phyloP scores from a whole-genome alignment of 2,329 filamentous ascomycete genomes.

The Gliomastix tumulicola region DNA sequence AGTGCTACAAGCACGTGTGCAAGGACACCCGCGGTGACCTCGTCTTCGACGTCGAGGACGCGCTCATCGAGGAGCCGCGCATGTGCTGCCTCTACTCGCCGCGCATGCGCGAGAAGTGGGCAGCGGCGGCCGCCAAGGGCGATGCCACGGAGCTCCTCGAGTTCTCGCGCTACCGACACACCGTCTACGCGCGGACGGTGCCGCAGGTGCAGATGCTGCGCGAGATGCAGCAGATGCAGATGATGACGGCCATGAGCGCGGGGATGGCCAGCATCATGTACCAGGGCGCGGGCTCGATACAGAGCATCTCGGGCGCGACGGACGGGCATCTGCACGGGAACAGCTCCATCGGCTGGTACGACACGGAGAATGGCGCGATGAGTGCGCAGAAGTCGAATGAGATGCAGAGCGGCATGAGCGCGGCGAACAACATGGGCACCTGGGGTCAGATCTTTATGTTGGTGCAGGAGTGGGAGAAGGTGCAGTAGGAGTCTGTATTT shows the following conservation, averaged over 20 bases:
- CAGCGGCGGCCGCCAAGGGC: constrained; percentile 11
- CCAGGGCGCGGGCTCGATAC: constrained; percentile 18
- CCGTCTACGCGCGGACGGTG: constrained; percentile 17
- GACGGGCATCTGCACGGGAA: constrained; percentile 24
- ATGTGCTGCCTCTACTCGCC: constrained; percentile 29
- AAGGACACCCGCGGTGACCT: constrained; percentile 15
- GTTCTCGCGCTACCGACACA: constrained; percentile 5
- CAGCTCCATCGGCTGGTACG: constrained; percentile 24
- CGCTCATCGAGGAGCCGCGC: constrained; percentile 12
- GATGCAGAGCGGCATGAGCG: constrained; percentile 18
- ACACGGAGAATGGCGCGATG: constrained; percentile 23
- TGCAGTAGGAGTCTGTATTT: background rate
- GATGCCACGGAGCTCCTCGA: constrained; percentile 16
- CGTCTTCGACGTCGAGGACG: constrained; percentile 14
- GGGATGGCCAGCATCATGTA: constrained; percentile 24
- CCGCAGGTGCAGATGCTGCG: constrained; percentile 18
- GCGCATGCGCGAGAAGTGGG: constrained; percentile 26
- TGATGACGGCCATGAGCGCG: constrained; percentile 23
- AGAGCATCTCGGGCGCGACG: constrained; percentile 14
- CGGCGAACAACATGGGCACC: background rate
- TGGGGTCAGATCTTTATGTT: background rate
- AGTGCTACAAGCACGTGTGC: constrained; percentile 20
- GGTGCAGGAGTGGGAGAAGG: background rate
- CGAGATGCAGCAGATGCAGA: constrained; percentile 17
- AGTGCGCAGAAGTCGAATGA: constrained; percentile 22